A percentile compares a stretch with the other conserved stretches of the same genome.
phyloP scores from a whole-genome alignment of 1,284 basidiomycete species.

The Termitomyces sp. region DNA sequence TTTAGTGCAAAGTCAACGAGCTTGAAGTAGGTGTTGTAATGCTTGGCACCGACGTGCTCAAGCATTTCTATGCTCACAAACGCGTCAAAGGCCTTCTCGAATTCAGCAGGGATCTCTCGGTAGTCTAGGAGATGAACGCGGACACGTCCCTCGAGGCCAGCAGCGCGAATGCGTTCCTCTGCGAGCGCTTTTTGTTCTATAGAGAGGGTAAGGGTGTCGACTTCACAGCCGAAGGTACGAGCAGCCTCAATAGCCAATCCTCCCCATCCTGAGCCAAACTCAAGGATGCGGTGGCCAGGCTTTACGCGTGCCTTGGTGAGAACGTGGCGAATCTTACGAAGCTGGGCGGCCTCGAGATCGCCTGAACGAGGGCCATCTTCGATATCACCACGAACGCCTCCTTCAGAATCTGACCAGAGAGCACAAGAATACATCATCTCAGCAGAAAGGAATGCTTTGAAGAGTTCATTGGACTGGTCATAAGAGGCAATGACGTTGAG shows the following conservation, averaged over 20 bases:
- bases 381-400: constrained; percentile 65
- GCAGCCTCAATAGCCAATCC: constrained; percentile 85
- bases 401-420: constrained; percentile 71
- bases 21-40: constrained; percentile 74
- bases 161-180: constrained; percentile 71
- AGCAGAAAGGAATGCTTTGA: constrained; percentile 77
- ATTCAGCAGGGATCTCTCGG: constrained; percentile 70
- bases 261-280: constrained; percentile 94
- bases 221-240: constrained; percentile 66
- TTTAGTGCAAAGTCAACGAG: constrained; percentile 81
- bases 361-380: constrained; percentile 44
- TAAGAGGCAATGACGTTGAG: constrained; percentile 87
- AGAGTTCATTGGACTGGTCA: constrained; percentile 81
- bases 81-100: constrained; percentile 79
- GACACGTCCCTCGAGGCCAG: constrained; percentile 68
- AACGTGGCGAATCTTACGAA: constrained; percentile 76
- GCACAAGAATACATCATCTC: constrained; percentile 96
- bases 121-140: constrained; percentile 88
- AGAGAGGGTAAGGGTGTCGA: constrained; percentile 85
- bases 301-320: constrained; percentile 72
- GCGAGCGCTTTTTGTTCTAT: constrained; percentile 83
- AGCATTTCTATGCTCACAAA: constrained; percentile 92
- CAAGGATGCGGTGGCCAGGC: constrained; percentile 76
- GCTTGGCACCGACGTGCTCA: constrained; percentile 74
- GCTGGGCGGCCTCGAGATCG: constrained; percentile 78